Percentiles rank a stretch among this genome's conserved stretches.
These are phyloP conservation scores for Giardia duodenalis DNA, from an alignment of 208 protist species.

Conservation along the genomic window DNA sequence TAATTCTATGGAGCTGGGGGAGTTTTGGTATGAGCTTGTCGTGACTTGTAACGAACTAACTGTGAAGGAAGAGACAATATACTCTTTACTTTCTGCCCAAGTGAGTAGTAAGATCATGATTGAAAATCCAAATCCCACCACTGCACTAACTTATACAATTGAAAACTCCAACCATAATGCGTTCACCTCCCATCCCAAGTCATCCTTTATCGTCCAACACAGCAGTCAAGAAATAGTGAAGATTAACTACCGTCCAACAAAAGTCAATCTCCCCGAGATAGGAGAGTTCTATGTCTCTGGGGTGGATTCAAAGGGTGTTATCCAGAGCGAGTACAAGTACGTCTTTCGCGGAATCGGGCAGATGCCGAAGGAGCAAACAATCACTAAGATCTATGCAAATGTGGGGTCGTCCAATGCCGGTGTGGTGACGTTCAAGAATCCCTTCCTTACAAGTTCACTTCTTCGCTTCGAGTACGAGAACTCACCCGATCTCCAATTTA, in stretches of 20 bases:
- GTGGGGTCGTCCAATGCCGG: background rate
- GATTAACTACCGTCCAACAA: conserved; percentile 3
- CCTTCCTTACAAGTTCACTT: conserved; percentile 15
- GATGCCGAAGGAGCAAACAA: background rate
- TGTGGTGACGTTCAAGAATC: conserved; percentile 14
- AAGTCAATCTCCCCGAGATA: background rate
- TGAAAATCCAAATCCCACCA: background rate
- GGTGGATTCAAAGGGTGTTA: background rate
- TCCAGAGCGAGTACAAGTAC: background rate
- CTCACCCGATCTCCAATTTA: background rate
- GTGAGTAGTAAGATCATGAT: background rate
- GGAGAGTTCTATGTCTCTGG: background rate
- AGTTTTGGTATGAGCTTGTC: conserved; percentile 15
- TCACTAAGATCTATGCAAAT: conserved; percentile 8
- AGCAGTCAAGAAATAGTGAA: background rate
- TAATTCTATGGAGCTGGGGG: background rate
- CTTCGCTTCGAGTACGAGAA: background rate
- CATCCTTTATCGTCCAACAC: background rate
- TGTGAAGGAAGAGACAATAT: background rate
- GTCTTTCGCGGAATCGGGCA: background rate
- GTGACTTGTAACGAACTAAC: background rate
- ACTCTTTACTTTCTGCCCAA: background rate
- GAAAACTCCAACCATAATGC: background rate
- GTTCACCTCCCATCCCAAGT: background rate
- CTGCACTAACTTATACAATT: background rate